Base-by-base conservation (phyloP, 2,329 filamentous ascomycete genomes). In the Stromatinia cepivora region DNA sequence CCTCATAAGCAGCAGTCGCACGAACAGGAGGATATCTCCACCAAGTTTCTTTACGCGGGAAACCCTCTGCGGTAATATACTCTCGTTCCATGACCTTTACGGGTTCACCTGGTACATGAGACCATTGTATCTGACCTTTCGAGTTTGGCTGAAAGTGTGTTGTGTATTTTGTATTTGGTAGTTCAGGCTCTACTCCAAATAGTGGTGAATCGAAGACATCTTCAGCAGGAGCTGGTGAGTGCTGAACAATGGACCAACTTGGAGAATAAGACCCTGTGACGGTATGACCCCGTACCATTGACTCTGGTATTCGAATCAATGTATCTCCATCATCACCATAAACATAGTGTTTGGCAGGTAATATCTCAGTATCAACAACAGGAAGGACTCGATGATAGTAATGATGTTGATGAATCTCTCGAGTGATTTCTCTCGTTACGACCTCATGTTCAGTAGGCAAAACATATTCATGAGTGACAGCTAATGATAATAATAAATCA, bases 321-420 rank as follows among this genome's bases (percentile, higher is more conserved):
- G 78, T 78, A 6, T 79, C 81, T 3, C 84, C 78, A 76, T 84
- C 75, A n/a, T 71, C 45, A 7, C 68, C 66, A 7, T 69, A 71
- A 9, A 76, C 63, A 46, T 77, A 86, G 74, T 87, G 85, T 15
- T 82, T 81, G 0, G 85, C 78, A 2, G 85, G 84, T 0, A 86
- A 79, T 13, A 86, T 80, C 73, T 87, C 82, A 17, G 83, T 81
- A 66, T 87, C 83, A 39, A 83, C 79, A 31, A 87, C 80, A 4
- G 85, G 85, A n/a, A 84, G 81, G 36, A 85, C 79, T 36, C 82
- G 82, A 70, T 86, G 84, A 72, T 82, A 83, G 48, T 84, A 76
- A 71, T 86, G 81, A 74, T 87, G 81, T 46, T 82, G 82, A 77
- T 87, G 85, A 46, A 85, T 84, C 70, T 87, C 85, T 50, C 84